These are phyloP conservation scores for Phialophora tarda DNA, from an alignment of 2,329 filamentous ascomycete genomes.

Conservation along the genomic window DNA sequence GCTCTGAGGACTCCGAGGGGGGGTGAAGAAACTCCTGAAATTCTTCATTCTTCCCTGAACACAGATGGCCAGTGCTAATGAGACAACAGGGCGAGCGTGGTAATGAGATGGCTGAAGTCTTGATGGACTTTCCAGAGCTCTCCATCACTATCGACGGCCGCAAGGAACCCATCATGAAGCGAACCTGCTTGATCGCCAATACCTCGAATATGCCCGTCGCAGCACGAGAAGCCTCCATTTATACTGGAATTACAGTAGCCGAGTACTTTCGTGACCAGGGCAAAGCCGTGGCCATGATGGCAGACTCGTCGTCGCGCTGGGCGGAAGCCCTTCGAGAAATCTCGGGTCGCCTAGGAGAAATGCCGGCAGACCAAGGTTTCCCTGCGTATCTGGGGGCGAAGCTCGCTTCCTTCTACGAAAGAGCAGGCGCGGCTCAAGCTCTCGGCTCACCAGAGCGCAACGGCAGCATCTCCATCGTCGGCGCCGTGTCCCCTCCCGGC, in stretches of 20 bases:
- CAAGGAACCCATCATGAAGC: constrained; percentile 99
- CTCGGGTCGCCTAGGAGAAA: constrained; percentile 97
- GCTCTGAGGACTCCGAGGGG: neutral
- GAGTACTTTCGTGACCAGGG: constrained; percentile 98
- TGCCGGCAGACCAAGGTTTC: constrained; percentile 99
- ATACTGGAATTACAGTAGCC: constrained; percentile 91
- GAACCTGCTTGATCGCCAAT: constrained; percentile 96
- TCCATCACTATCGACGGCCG: constrained; percentile 92
- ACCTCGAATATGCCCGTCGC: constrained; percentile 99
- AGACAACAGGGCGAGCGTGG: constrained; percentile 75
- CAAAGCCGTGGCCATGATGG: constrained; percentile 99
- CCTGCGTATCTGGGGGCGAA: constrained; percentile 96
- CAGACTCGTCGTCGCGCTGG: constrained; percentile 97
- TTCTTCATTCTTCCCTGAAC: neutral
- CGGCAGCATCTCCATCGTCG: constrained; percentile 96
- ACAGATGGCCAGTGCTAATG: neutral
- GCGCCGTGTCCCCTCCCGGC: constrained; percentile 93
- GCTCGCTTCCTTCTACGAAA: constrained; percentile 98
- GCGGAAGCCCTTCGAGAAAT: constrained; percentile 98
- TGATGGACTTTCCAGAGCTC: constrained; percentile 99
- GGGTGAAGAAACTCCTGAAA: neutral
- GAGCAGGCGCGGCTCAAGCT: constrained; percentile 83
- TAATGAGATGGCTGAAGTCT: constrained; percentile 99
- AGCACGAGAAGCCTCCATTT: constrained; percentile 97
- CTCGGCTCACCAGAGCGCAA: constrained; percentile 87